Base-by-base conservation (phyloP, 129 eudicot species). In the Helianthus tuberosus region DNA sequence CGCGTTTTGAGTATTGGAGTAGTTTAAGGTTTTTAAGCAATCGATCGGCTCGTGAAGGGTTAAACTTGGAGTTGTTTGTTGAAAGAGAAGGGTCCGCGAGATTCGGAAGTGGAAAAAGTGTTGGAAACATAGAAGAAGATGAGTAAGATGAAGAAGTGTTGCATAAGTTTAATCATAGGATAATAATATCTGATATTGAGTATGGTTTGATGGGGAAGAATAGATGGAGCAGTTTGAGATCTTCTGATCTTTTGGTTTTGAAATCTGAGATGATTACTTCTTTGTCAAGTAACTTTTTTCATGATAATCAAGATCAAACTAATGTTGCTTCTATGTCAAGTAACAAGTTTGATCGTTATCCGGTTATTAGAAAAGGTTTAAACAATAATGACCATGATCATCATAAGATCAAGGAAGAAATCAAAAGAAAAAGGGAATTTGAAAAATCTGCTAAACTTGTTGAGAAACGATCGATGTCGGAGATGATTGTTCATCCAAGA, bases 141-240 rank as follows among this genome's bases (percentile, higher is more conserved):
- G 53, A 75, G 78, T 44, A 83, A 64, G 79, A 71, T 38, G 69
- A 77, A 15, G 82, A 81, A 23, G 46, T 25, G 29, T 50, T 83
- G 55, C 96, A 87, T 39, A 86, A 81, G 74, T 81, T 72, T 64
- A 89, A 92, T 69, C 98, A 92, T 78, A 83, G 78, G 84, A 89
- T 92, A 49, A 63, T 83, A 13, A 66, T 92, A 6, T 85, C 89
- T 1, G 90, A 85, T 82, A 62, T 63, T 64, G 83, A 57, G 14
- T 16, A 79, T 52, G 82, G 59, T 46, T 79, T 77, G 43, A 86
- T 89, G 53, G 36, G 82, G 46, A 89, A 87, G 79, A 84, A 77
- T 48, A 79, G 98, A 29, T 92, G 98, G 98, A 92, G 98, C 81
- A 85, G 66, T 67, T 81, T 92, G 17, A 89, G 84, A 54, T 80